phyloP scores from a whole-genome alignment of 2,329 filamentous ascomycete species.

The Trichoderma endophyticum region DNA sequence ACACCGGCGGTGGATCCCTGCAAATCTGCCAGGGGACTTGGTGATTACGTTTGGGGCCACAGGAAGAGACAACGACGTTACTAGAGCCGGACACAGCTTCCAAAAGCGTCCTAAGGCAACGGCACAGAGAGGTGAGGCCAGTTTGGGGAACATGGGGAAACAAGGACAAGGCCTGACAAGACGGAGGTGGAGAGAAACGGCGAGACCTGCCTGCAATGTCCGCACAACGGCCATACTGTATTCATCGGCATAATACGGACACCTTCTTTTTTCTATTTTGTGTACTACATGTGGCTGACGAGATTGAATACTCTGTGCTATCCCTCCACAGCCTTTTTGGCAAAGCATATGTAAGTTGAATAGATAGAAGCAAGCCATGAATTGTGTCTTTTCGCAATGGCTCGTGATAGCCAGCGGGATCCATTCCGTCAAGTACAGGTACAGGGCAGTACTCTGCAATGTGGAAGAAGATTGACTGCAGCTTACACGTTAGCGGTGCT shows the following conservation, averaged over 20 bases:
- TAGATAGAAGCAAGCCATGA: not conserved
- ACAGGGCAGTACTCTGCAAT: not conserved
- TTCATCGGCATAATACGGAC: not conserved
- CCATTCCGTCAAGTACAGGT: not conserved
- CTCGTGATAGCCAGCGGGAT: not conserved
- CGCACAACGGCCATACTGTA: not conserved
- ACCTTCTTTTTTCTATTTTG: not conserved
- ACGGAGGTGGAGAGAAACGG: not conserved
- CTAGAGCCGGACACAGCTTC: slow-evolving; percentile 19
- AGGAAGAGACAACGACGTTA: not conserved
- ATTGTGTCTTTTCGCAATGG: not conserved
- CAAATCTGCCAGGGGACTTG: slow-evolving; percentile 1
- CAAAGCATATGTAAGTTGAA: not conserved
- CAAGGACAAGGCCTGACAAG: not conserved
- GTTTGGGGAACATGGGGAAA: slow-evolving; percentile 13
- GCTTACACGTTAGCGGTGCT: not conserved
- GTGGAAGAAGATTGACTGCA: not conserved
- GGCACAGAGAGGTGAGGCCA: not conserved
- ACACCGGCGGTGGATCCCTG: slow-evolving; percentile 4
- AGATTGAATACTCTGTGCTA: not conserved
- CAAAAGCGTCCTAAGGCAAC: slow-evolving; percentile 15
- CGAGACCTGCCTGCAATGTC: slow-evolving; percentile 11
- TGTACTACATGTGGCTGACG: not conserved
- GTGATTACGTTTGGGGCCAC: slow-evolving; percentile 7
- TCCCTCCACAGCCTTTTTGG: not conserved